A percentile compares a stretch with the other conserved stretches of the same genome.
These are phyloP conservation scores for Stagonosporopsis vannaccii DNA, from an alignment of 2,329 filamentous ascomycete species.

Conservation along the genomic window DNA sequence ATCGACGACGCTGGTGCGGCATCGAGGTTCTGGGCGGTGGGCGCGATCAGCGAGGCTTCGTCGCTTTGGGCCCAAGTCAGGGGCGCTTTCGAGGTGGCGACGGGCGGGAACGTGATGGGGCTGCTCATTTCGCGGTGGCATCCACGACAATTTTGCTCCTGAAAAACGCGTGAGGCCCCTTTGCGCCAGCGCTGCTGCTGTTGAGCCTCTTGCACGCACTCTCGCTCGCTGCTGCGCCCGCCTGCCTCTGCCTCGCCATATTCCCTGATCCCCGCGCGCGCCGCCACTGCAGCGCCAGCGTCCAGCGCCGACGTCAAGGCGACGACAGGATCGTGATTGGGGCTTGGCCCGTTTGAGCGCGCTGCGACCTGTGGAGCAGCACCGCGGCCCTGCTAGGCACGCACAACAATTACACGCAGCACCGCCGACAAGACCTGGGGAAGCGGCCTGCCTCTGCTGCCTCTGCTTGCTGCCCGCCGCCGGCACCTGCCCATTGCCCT, in stretches of 20 bases:
- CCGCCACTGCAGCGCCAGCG: conserved; percentile 6
- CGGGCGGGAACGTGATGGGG: conserved; percentile 15
- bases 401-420: not conserved
- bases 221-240: no score
- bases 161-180: conserved; percentile 19
- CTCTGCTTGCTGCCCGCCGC: not conserved
- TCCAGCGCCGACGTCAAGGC: conserved; percentile 12
- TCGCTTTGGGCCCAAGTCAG: conserved; percentile 19
- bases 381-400: conserved; percentile 13
- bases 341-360: conserved; percentile 12
- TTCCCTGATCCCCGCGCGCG: not conserved
- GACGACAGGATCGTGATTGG: conserved; percentile 13
- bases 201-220: conserved; percentile 14
- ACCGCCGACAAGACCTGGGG: conserved; percentile 9
- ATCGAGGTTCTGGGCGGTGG: conserved; percentile 19
- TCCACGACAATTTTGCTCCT: conserved; percentile 18
- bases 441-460: not conserved
- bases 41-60: conserved; percentile 15
- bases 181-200: conserved; percentile 11
- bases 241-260: no score
- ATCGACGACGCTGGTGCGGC: conserved; percentile 17
- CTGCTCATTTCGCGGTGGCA: conserved; percentile 17
- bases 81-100: conserved; percentile 11
- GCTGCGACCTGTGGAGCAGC: conserved; percentile 13
- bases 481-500: not conserved